Evolutionary conservation across 352 stramenopile species (phyloP), one percentile per base, ranked within the genome.

Genomic region (Elongisporangium senticosum): DNA sequence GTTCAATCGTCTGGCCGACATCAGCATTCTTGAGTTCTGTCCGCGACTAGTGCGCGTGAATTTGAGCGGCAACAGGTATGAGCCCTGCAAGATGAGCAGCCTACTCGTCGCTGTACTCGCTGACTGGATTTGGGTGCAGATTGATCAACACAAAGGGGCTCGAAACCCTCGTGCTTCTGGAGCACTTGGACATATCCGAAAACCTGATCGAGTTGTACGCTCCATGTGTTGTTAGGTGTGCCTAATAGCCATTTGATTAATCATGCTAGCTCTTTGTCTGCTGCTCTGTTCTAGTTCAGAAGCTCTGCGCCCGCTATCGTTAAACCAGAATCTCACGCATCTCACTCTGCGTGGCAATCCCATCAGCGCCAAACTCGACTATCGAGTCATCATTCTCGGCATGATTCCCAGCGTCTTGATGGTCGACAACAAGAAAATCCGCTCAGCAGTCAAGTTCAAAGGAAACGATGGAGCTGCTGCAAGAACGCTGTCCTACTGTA

Each of bases 401-500:
- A 88, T 89, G 69, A 76, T 92, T 53, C 78, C 83, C 13, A 88
- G 74, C 49, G 67, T 92, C 3, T 52, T 92, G 22, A 76, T 92
- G 60, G 62, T 92, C 5, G 83, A 92, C 53, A 79, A 87, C 63
- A 88, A 88, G 61, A 89, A 87, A 56, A 86, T 90, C 56, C 76
- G 83, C 1, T 74, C 59, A 21, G 57, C 68, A 0, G 53, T 71
- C 6, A 86, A 85, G 52, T 79, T 59, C 61, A 83, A 74, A 63
- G 63, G 58, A 8, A 59, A 51, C 23, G 75, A 79, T 10, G 63
- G 68, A 0, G 58, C 64, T 0, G 19, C 65, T 2, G 76, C 64
- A 43, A 92, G 79, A 53, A 88, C 83, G 0, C 58, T 92, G 4
- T 92, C 83, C n/a, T 92, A 90, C 26, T 79, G 83, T 89, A 77